phyloP scores from a whole-genome alignment of 257 asterid species.

The Avicennia marina region DNA sequence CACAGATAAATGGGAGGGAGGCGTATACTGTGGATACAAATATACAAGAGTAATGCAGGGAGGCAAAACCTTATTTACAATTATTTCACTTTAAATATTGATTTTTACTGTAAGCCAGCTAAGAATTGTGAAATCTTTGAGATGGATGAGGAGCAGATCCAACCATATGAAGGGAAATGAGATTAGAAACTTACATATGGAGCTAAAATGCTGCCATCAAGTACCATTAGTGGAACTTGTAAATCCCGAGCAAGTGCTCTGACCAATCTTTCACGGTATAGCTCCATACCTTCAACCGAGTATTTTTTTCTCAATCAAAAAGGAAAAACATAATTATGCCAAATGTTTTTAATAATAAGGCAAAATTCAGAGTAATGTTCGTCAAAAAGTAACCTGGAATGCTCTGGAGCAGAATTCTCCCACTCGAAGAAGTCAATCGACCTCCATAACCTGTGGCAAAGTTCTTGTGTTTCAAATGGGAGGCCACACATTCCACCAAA shows the following conservation, averaged over 20 bases:
- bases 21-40: background rate
- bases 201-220: slow-evolving; percentile 85
- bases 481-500: slow-evolving; percentile 85
- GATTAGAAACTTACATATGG: slow-evolving; percentile 63
- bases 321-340: slow-evolving; percentile 1
- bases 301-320: slow-evolving; percentile 14
- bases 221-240: slow-evolving; percentile 81
- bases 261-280: slow-evolving; percentile 92
- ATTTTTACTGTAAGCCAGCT: background rate
- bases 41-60: background rate
- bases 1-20: background rate
- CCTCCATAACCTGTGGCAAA: slow-evolving; percentile 62
- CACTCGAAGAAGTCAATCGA: slow-evolving; percentile 76
- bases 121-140: too few relatives aligned
- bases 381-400: slow-evolving; percentile 55
- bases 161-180: slow-evolving; percentile 7
- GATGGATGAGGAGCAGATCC: background rate
- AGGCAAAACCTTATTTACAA: background rate
- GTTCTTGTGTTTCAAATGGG: slow-evolving; percentile 80
- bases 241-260: slow-evolving; percentile 87
- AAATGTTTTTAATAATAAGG: slow-evolving; percentile 3
- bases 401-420: slow-evolving; percentile 86
- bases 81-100: background rate
- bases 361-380: background rate
- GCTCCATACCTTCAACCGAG: slow-evolving; percentile 75